phyloP scores from a whole-genome alignment of 1,284 basidiomycete genomes.

The Clitocybe nebularis region DNA sequence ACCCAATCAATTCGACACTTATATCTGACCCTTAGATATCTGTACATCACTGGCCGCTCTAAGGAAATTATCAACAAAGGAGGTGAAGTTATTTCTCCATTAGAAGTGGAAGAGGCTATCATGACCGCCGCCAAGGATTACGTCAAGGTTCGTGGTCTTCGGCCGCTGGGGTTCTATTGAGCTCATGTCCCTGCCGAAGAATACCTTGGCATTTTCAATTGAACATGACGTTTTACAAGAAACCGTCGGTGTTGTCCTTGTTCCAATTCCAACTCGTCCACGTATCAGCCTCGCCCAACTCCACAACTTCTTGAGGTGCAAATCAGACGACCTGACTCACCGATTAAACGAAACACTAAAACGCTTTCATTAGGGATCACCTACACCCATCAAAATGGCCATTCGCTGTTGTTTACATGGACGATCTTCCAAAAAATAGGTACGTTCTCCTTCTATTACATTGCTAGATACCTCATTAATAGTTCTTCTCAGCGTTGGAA shows the following conservation, averaged over 20 bases:
- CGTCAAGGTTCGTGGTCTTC: slow-evolving; percentile 39
- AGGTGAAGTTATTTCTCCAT: slow-evolving; percentile 66
- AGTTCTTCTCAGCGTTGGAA: slow-evolving; percentile 29
- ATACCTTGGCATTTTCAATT: too few relatives aligned
- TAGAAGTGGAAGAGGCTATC: slow-evolving; percentile 53
- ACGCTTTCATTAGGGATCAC: slow-evolving; percentile 24
- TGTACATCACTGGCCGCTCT: slow-evolving; percentile 54
- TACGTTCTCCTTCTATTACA: slow-evolving; percentile 7
- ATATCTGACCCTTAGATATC: slow-evolving; percentile 30
- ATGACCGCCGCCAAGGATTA: slow-evolving; percentile 34
- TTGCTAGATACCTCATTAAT: neutral
- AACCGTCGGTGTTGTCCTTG: slow-evolving; percentile 38
- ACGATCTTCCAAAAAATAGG: slow-evolving; percentile 39
- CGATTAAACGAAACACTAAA: neutral
- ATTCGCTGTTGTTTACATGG: slow-evolving; percentile 39
- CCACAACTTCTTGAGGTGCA: slow-evolving; percentile 37
- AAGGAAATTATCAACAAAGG: slow-evolving; percentile 64
- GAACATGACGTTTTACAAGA: slow-evolving; percentile 44
- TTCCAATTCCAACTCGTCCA: slow-evolving; percentile 26
- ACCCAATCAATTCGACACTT: too few relatives aligned
- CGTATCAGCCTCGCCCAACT: slow-evolving; percentile 36
- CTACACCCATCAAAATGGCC: slow-evolving; percentile 47
- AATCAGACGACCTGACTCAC: too few relatives aligned
- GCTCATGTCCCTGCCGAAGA: too few relatives aligned
- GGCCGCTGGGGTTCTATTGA: too few relatives aligned